phyloP scores from a whole-genome alignment of 768 basidiomycete genomes.

The Russula sp. region DNA sequence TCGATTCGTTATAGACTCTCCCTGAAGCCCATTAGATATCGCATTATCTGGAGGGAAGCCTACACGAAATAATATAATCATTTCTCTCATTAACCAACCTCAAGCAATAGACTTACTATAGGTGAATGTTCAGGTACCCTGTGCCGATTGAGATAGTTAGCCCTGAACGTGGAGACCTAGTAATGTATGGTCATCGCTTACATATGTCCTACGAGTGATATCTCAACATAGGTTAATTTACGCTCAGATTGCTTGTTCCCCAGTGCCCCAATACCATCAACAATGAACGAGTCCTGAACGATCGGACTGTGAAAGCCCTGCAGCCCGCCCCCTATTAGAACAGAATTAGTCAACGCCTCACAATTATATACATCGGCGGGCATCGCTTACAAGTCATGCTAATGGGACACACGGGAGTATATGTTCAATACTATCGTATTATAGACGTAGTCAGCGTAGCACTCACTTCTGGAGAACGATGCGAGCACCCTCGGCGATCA shows the following conservation, averaged over 20 bases:
- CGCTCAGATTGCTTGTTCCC: slow-evolving; percentile 69
- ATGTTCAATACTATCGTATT: background rate
- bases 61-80: slow-evolving; percentile 30
- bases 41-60: slow-evolving; percentile 70
- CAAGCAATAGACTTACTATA: slow-evolving; percentile 40
- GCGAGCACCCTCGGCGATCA: slow-evolving; percentile 63
- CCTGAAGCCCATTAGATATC: slow-evolving; percentile 64
- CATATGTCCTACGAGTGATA: background rate
- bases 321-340: slow-evolving; percentile 49
- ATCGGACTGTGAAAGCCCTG: slow-evolving; percentile 78
- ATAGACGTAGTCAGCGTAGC: background rate
- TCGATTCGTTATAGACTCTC: slow-evolving; percentile 39
- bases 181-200: background rate
- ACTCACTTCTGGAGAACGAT: slow-evolving; percentile 42
- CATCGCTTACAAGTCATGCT: slow-evolving; percentile 27
- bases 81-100: background rate
- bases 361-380: background rate
- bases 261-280: slow-evolving; percentile 58
- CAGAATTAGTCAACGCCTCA: background rate
- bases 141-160: background rate
- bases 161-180: background rate
- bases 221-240: slow-evolving; percentile 61
- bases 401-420: background rate
- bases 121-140: slow-evolving; percentile 72
- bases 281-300: slow-evolving; percentile 55